phyloP scores from a whole-genome alignment of 257 asterid species.

The Striga asiatica region DNA sequence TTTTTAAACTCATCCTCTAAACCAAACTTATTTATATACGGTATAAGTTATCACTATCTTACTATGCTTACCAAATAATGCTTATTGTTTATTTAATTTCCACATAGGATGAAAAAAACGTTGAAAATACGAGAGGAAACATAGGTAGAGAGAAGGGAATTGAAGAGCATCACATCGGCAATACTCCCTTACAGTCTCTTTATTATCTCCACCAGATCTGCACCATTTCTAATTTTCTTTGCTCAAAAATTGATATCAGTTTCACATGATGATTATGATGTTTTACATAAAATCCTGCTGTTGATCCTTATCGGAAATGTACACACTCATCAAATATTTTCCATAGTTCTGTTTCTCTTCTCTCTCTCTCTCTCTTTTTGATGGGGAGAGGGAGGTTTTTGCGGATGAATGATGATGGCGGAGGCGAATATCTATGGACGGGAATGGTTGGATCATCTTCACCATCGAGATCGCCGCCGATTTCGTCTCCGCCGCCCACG shows the following conservation, averaged over 20 bases:
- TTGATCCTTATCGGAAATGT: slow-evolving; percentile 14
- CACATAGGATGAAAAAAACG: too few species aligned
- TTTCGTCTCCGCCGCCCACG: slow-evolving; percentile 22
- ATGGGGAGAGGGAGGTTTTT: slow-evolving; percentile 29
- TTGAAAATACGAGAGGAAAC: too few species aligned
- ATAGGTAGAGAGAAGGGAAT: background rate
- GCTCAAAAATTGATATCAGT: background rate
- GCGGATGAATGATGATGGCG: slow-evolving; percentile 20
- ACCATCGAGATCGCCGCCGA: slow-evolving; percentile 20
- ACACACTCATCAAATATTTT: background rate
- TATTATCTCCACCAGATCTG: slow-evolving; percentile 18
- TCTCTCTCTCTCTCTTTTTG: background rate
- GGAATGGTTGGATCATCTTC: slow-evolving; percentile 23
- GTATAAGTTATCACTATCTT: too few species aligned
- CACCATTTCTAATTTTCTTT: background rate
- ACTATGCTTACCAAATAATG: too few species aligned
- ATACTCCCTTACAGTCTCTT: too few species aligned
- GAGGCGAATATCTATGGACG: slow-evolving; percentile 19
- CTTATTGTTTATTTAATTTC: too few species aligned
- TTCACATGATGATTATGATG: too few species aligned
- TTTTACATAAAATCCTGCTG: background rate
- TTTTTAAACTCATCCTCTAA: too few species aligned
- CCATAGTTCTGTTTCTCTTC: background rate
- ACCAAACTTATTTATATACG: too few species aligned
- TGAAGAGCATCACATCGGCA: background rate